Evolutionary conservation across 225 moss, liverwort and hornwort species (phyloP), one percentile per base, ranked within the genome.

Genomic region (Sphagnum contortum): DNA sequence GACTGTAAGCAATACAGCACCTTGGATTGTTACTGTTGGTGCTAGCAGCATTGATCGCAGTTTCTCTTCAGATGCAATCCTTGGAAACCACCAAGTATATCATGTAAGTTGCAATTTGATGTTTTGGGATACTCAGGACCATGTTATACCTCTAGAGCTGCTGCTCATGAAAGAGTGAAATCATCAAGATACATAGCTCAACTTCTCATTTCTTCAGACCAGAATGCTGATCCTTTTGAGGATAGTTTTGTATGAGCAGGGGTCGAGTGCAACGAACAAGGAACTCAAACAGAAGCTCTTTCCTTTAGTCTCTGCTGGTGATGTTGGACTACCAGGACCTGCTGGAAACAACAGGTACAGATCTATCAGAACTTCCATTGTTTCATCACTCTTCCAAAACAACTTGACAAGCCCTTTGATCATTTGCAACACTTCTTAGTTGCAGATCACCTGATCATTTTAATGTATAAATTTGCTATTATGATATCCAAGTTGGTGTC

Each of bases 1-100:
- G 3, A 70, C 83, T 1, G 89, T 91, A 44, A 73, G 73, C 1
- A 94, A 94, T 63, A 78, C 86, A 12, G 85, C 82, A 0, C 94
- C 94, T 1, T 94, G 94, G 94, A 11, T 5, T 57, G 57, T 57
- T 57, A 57, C 57, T 13, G 12, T 57, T 5, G 57, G 57, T 11
- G 4, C 57, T 10, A 57, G 14, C 10, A 57, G 14, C 57, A 57
- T 11, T 9, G 64, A 44, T 50, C 64, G 11, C 4, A 5, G 14
- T 57, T 11, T 10, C 57, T 5, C 5, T 11, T 4, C 14, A 11
- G 4, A 57, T 57, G 57, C 9, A 57, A 6, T 57, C 4, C 10
- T 11, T 13, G 11, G 4, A 11, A 11, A 11, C 9, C 4, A 11
- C 57, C 10, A 11, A 5, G 11, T 13, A 57, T 11, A 6, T 3